phyloP scores from a whole-genome alignment of 768 basidiomycete species.

The Xerocomellus amylosporus region DNA sequence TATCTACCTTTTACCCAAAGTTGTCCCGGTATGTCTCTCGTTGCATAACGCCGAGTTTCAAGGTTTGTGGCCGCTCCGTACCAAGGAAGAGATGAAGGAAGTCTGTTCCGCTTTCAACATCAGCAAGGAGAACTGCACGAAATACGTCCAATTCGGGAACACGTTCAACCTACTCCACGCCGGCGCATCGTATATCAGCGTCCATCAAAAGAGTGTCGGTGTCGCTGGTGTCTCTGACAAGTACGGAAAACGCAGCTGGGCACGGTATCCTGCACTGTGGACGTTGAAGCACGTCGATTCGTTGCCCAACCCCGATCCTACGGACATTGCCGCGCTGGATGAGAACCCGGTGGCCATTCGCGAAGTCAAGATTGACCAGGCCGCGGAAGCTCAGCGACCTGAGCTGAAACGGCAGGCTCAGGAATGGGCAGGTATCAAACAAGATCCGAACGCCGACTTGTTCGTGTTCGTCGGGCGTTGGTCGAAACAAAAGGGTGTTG shows the following conservation, averaged over 20 bases:
- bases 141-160: conserved; percentile 97
- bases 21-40: conserved; percentile 86
- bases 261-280: conserved; percentile 94
- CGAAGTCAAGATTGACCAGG: conserved; percentile 74
- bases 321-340: conserved; percentile 90
- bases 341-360: conserved; percentile 69
- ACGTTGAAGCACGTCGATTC: conserved; percentile 95
- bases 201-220: conserved; percentile 89
- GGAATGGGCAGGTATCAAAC: conserved; percentile 92
- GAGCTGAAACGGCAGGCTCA: conserved; percentile 90
- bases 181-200: conserved; percentile 87
- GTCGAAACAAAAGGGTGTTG: conserved; percentile 99
- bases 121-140: conserved; percentile 92
- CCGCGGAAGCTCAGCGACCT: conserved; percentile 85
- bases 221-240: conserved; percentile 98
- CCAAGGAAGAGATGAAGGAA: conserved; percentile 98
- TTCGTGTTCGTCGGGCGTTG: conserved; percentile 97
- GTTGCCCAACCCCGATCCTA: conserved; percentile 91
- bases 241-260: conserved; percentile 96
- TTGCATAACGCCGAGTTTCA: conserved; percentile 98
- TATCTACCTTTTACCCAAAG: conserved; percentile 88
- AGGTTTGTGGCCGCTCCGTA: conserved; percentile 92
- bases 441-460: conserved; percentile 84
- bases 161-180: conserved; percentile 96
- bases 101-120: conserved; percentile 98